phyloP scores from a whole-genome alignment of 2,329 filamentous ascomycete genomes.

The Claviceps lovelessii region DNA sequence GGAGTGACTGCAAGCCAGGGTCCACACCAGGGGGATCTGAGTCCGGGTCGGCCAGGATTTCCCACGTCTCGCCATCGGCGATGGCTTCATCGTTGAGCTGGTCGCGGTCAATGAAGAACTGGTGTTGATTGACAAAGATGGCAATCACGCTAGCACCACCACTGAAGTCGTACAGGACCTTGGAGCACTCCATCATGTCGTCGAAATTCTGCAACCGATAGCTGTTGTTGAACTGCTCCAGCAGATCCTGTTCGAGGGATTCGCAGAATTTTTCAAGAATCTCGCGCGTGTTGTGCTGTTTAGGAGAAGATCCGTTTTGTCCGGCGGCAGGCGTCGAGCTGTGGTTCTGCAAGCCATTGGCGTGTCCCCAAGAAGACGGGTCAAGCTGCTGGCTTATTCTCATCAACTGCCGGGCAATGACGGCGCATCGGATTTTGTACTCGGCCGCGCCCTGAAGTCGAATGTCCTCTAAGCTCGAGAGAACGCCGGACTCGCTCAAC shows the following conservation, averaged over 20 bases:
- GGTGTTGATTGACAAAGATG: conserved; percentile 94
- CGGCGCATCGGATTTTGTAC: conserved; percentile 84
- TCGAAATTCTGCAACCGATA: conserved; percentile 92
- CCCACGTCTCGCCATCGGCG: conserved; percentile 67
- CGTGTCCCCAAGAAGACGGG: conserved; percentile 53
- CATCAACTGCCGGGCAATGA: conserved; percentile 85
- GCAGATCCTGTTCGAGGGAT: conserved; percentile 81
- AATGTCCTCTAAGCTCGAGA: conserved; percentile 79
- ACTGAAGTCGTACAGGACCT: conserved; percentile 89
- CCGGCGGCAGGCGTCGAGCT: conserved; percentile 37
- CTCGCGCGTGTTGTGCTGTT: conserved; percentile 59
- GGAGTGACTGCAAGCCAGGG: conserved; percentile 74
- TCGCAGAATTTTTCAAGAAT: conserved; percentile 95
- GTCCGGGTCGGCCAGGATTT: conserved; percentile 85
- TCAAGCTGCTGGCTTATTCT: conserved; percentile 89
- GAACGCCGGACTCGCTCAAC: conserved; percentile 75
- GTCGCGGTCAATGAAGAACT: conserved; percentile 95
- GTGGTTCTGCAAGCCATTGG: conserved; percentile 41
- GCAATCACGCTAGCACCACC: conserved; percentile 91
- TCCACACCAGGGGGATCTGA: conserved; percentile 83
- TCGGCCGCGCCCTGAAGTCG: conserved; percentile 72
- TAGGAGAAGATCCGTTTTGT: conserved; percentile 19
- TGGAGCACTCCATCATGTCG: conserved; percentile 94
- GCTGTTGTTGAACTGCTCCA: conserved; percentile 95
- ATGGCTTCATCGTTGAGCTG: conserved; percentile 78